Evolutionary conservation across 495 filamentous ascomycete species (phyloP).

Genomic region (Podospora pseudocomata): DNA sequence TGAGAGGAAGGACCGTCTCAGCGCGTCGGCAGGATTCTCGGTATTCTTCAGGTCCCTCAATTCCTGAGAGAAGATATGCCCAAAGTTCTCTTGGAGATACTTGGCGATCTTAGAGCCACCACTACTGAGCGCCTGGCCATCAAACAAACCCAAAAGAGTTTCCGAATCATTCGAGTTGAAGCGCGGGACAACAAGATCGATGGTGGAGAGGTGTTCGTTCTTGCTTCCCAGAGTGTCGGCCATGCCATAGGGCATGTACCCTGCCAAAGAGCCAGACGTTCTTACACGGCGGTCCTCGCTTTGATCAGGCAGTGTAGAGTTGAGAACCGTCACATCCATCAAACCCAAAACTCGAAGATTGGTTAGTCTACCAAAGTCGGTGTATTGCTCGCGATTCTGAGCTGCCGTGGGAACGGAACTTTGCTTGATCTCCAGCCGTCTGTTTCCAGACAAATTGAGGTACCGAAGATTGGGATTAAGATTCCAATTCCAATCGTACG

Average conservation of each 20-base stretch:
- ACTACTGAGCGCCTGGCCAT: slow-evolving; percentile 78
- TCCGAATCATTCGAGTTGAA: slow-evolving; percentile 90
- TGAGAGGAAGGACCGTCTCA: slow-evolving; percentile 79
- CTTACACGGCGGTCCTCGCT: slow-evolving; percentile 92
- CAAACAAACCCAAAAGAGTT: slow-evolving; percentile 88
- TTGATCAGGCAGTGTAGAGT: slow-evolving; percentile 88
- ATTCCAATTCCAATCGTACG: slow-evolving; percentile 99
- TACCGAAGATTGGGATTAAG: slow-evolving; percentile 93
- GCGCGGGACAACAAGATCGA: slow-evolving; percentile 92
- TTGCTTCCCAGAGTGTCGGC: slow-evolving; percentile 83
- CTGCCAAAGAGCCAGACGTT: slow-evolving; percentile 89
- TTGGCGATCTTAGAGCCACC: slow-evolving; percentile 94
- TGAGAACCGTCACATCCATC: slow-evolving; percentile 93
- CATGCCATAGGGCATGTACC: slow-evolving; percentile 91
- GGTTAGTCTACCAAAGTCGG: slow-evolving; percentile 83
- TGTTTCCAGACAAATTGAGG: slow-evolving; percentile 95
- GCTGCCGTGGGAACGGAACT: slow-evolving; percentile 47
- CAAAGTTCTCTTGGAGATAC: slow-evolving; percentile 92
- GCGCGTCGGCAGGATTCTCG: slow-evolving; percentile 76
- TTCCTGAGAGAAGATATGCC: slow-evolving; percentile 75
- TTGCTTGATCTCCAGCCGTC: slow-evolving; percentile 93
- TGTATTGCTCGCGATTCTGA: slow-evolving; percentile 67
- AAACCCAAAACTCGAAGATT: slow-evolving; percentile 86
- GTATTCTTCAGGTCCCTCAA: slow-evolving; percentile 61
- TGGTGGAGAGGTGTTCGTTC: slow-evolving; percentile 93